Base-by-base conservation (phyloP, 495 filamentous ascomycete genomes). In the Trichodelitschia bisporula region DNA sequence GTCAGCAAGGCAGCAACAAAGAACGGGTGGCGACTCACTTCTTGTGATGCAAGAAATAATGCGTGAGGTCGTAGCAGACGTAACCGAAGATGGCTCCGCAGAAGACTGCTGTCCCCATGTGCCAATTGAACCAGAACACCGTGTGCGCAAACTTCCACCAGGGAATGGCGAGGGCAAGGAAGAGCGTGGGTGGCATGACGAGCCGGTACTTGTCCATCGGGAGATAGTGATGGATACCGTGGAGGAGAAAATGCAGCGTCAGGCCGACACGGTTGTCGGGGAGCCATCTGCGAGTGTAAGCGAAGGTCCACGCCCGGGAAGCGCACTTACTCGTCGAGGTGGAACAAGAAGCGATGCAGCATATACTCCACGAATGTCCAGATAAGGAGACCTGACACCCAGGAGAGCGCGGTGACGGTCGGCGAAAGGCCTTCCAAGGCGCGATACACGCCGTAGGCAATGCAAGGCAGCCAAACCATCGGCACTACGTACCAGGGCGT, bases 11-110 rank as follows among this genome's bases (percentile, higher is more conserved):
- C 20, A 6, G 13, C 3, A 26, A 35, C 4, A 10, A 16, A 11
- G 19, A 17, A 18, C 14, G 9, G 3, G 13, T 19, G 23, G 35
- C 18, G 41, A 62, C 66, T 53, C 46, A 75, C 69, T 76, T 90
- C 54, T 73, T 71, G 53, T 99, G 89, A 49, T 99, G 89, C n/a
- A 99, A 67, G 64, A 95, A 93, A 55, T 95, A 99, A 51, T 99
- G 89, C 10, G 86, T 95, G 56, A 92, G 36, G 46, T 99, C 89
- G 56, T 99, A 99, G 55, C 72, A 77, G 31, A 92, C 63, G 45
- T 95, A 99, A 16, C 89, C 89, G 40, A 90, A 90, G 28, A 99
- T 69, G 33, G 80, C 89, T 18, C 89, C 89, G 44, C 72, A 84
- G 57, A 61, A 95, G 3, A 75, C 70, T 2, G 68, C 58, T 2